Evolutionary conservation across 2,329 filamentous ascomycete genomes (phyloP), one percentile per base, ranked within the genome.

Genomic region (Lizonia empirigonia): DNA sequence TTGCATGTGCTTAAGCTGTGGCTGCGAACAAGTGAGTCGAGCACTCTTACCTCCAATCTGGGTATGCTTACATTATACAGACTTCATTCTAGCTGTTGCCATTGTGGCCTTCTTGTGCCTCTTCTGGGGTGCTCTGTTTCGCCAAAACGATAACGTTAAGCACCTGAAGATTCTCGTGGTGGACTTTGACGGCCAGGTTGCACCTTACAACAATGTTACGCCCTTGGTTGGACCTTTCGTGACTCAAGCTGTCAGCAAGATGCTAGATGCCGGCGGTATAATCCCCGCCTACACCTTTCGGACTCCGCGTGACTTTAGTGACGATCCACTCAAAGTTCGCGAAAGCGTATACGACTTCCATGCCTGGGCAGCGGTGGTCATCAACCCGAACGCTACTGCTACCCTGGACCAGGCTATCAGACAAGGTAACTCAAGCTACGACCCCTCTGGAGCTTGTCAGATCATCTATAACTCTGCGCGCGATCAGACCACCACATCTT

Each of bases 381-480:
- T 88, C 56, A 84, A 86, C 53, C 61, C 83, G 2, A 86, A 87
- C 59, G 84, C 85, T 0, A 86, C 84, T 0, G 70, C 77, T 0
- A 73, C 85, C 4, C 75, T 88, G 1, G 77, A 78, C 40, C 65
- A 76, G 8, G 84, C 85, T 0, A 74, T 86, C 0, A 65, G 68
- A 5, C 76, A 70, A 0, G 82, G 80, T 2, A 85, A 87, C 60
- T 59, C 76, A 3, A 79, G 77, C n/a, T 88, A 87, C 63, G 81
- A 86, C 50, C 85, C 85, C 0, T 70, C 77, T 2, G 83, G 83
- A 4, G 81, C 82, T 1, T 77, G 81, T 9, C 81, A 87, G 59
- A 73, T 84, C 15, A 72, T 86, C 33, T 78, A 81, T 55, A 77
- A 80, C 53, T 74, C 80, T n/a, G 80, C 83, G 3, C 76, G 84